Conservation (phyloP, 1,139 yeast species). For the Suhomyces bokatorum region DNA sequence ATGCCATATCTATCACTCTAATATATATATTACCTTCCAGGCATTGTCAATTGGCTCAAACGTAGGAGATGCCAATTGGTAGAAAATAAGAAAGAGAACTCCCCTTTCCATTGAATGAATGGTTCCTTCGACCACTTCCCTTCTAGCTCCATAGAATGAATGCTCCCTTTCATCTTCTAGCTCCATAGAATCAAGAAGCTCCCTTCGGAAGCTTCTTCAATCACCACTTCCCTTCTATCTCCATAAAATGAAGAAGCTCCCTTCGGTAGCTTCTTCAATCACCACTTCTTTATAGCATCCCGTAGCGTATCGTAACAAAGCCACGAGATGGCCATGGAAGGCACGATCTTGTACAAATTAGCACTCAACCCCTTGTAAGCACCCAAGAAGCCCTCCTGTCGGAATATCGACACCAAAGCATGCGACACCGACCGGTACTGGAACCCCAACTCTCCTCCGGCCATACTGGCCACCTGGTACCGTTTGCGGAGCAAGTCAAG, state of each 20-base stretch:
- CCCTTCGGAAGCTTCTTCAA: no score
- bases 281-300: slow-evolving; percentile 26
- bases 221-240: no score
- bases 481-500: slow-evolving; percentile 85
- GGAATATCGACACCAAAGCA: slow-evolving; percentile 68
- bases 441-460: slow-evolving; percentile 77
- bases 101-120: no score
- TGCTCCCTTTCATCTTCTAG: no score
- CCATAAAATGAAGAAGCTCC: no score
- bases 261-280: no score
- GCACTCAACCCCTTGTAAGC: slow-evolving; percentile 88
- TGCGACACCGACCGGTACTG: slow-evolving; percentile 70
- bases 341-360: slow-evolving; percentile 85
- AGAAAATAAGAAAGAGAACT: no score
- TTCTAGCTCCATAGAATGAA: no score
- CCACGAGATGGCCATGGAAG: slow-evolving; percentile 96
- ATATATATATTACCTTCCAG: slow-evolving; percentile 25
- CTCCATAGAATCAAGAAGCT: no score
- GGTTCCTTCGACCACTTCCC: no score
- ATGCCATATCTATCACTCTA: neutral
- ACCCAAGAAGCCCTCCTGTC: slow-evolving; percentile 75
- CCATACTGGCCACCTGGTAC: slow-evolving; percentile 87
- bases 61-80: no score
- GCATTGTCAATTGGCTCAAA: no score
- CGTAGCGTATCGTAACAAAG: slow-evolving; percentile 72